phyloP scores from a whole-genome alignment of 176 grass and related monocot species.

The Elymus sibiricus region DNA sequence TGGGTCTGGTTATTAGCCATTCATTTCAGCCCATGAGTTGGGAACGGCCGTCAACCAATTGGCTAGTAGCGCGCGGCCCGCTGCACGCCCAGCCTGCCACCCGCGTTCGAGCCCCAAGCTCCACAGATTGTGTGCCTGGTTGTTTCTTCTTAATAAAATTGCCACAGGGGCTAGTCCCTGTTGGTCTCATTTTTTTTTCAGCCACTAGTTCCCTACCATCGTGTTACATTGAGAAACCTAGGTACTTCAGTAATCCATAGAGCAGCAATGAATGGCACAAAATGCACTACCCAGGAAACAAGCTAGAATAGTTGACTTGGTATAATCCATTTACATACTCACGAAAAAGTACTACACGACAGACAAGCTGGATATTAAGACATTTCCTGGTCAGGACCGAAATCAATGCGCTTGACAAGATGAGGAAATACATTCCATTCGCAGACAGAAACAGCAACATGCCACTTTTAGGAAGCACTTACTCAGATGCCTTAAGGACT shows the following conservation, averaged over 20 bases:
- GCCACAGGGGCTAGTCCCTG: too few relatives aligned
- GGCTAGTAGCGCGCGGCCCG: too few relatives aligned
- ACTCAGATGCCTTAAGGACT: background rate
- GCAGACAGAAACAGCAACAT: background rate
- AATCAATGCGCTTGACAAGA: background rate
- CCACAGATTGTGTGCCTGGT: too few relatives aligned
- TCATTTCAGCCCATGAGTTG: background rate
- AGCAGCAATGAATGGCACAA: background rate
- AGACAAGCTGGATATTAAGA: slow-evolving; percentile 5
- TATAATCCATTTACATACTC: background rate
- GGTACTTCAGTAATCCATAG: background rate
- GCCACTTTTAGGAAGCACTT: background rate
- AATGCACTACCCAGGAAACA: background rate
- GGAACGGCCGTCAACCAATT: too few relatives aligned
- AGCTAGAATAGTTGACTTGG: background rate
- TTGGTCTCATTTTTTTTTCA: too few relatives aligned
- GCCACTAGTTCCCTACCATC: too few relatives aligned
- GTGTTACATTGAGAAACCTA: too few relatives aligned
- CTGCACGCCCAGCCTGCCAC: too few relatives aligned
- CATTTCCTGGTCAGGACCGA: background rate
- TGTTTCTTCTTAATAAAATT: too few relatives aligned
- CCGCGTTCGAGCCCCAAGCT: too few relatives aligned
- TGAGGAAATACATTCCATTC: background rate
- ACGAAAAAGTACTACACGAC: background rate
- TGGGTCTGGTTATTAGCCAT: background rate